Percentiles rank a stretch among this genome's conserved stretches.
These are phyloP conservation scores for Ophioceras dolichostomum DNA, from an alignment of 2,329 filamentous ascomycete species.

Conservation along the genomic window DNA sequence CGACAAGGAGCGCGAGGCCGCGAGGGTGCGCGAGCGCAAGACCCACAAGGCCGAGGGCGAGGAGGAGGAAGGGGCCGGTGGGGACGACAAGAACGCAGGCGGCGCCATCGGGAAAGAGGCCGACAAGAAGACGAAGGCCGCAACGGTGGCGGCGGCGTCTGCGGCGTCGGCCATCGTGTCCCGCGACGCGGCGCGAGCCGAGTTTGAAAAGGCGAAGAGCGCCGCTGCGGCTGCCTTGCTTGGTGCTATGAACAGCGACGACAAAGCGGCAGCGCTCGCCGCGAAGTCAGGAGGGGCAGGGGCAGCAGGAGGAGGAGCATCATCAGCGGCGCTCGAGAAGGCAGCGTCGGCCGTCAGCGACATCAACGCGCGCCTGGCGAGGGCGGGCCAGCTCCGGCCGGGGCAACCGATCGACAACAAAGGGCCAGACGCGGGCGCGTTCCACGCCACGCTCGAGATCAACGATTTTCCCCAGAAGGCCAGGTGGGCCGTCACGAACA, in stretches of 20 bases:
- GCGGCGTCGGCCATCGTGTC: slow-evolving; percentile 45
- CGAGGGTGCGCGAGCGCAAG: slow-evolving; percentile 75
- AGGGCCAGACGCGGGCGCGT: slow-evolving; percentile 90
- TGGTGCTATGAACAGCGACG: too few species aligned
- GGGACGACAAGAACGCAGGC: slow-evolving; percentile 49
- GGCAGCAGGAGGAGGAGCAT: slow-evolving; percentile 43
- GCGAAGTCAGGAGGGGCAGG: slow-evolving; percentile 38
- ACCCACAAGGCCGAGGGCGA: slow-evolving; percentile 81
- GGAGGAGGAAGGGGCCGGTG: slow-evolving; percentile 67
- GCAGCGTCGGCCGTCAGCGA: slow-evolving; percentile 82
- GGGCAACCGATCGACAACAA: slow-evolving; percentile 98
- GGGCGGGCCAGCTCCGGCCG: slow-evolving; percentile 77
- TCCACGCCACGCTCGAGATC: slow-evolving; percentile 95
- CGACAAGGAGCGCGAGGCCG: slow-evolving; percentile 81
- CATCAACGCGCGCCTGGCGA: slow-evolving; percentile 83
- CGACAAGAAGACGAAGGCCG: slow-evolving; percentile 52
- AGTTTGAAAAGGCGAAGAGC: slow-evolving; percentile 20
- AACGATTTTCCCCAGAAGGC: slow-evolving; percentile 99
- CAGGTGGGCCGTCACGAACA: slow-evolving; percentile 95
- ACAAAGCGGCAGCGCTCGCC: slow-evolving; percentile 13
- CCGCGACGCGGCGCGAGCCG: slow-evolving; percentile 35
- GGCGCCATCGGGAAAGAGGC: slow-evolving; percentile 61
- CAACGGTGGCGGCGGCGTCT: slow-evolving; percentile 51
- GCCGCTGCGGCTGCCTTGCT: slow-evolving; percentile 3
- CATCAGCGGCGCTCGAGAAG: slow-evolving; percentile 65